Conservation (phyloP, 1,284 basidiomycete species). For the Malassezia caprae region DNA sequence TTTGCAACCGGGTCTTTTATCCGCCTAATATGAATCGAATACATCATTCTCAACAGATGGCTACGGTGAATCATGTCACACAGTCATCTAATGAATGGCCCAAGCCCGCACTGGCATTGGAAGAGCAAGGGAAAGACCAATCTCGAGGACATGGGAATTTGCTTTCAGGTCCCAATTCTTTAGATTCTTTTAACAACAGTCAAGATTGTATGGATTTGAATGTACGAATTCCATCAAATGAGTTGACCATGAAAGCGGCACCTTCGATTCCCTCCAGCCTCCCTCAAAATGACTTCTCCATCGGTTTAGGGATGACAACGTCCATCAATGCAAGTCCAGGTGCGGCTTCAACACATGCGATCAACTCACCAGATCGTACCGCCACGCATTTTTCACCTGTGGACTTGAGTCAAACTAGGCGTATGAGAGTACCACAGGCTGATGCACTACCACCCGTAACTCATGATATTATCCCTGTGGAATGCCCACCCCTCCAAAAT, state of each 20-base stretch:
- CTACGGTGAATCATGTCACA: not conserved
- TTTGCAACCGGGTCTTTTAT: not conserved
- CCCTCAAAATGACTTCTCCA: not conserved
- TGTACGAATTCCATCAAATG: not conserved
- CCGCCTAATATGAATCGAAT: not conserved
- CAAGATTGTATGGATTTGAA: not conserved
- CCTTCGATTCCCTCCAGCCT: not conserved
- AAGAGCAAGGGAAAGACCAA: not conserved
- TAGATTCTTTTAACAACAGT: not conserved
- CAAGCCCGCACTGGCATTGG: not conserved
- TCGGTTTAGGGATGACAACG: not conserved
- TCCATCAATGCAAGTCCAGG: not conserved
- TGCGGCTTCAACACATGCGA: not conserved
- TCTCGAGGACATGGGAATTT: not conserved
- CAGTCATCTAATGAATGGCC: not conserved
- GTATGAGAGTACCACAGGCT: not conserved
- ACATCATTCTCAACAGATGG: not conserved
- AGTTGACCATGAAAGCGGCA: not conserved
- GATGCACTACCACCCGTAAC: not conserved
- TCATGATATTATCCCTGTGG: not conserved
- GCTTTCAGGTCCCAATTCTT: not conserved
- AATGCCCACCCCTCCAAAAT: not conserved
- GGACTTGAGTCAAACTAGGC: not conserved
- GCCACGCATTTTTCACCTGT: not conserved
- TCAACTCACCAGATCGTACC: not conserved